A percentile compares a stretch with the other conserved stretches of the same genome.
phyloP scores from a whole-genome alignment of 2,329 filamentous ascomycete species.

The Xylaria sp. region DNA sequence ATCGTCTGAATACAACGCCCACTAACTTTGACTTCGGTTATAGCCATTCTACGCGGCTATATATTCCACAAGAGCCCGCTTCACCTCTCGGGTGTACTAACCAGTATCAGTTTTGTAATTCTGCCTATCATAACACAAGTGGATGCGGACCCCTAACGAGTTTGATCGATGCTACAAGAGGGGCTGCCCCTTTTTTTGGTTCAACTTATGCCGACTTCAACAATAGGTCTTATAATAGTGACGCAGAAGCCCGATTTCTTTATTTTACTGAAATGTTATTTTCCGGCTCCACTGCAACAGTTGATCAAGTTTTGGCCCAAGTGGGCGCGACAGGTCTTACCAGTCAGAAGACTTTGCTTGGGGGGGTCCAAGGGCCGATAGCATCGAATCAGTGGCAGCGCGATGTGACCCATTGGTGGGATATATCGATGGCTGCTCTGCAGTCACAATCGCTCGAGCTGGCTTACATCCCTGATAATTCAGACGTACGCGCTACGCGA shows the following conservation, averaged over 20 bases:
- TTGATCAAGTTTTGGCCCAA: neutral
- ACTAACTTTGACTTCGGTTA: neutral
- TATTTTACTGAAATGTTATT: neutral
- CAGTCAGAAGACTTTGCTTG: neutral
- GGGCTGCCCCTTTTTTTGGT: neutral
- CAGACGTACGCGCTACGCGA: neutral
- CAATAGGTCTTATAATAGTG: too few relatives aligned
- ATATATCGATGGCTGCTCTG: neutral
- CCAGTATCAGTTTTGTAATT: conserved; percentile 13
- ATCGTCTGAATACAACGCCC: neutral
- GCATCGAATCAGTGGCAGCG: neutral
- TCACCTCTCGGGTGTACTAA: neutral
- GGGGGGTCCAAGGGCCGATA: neutral
- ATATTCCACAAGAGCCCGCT: neutral
- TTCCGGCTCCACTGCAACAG: neutral
- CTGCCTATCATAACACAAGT: neutral
- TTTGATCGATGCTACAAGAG: neutral
- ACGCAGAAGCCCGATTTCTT: neutral
- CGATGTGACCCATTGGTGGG: neutral
- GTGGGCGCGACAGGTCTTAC: neutral
- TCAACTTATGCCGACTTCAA: neutral
- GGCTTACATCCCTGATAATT: neutral
- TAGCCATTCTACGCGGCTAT: neutral
- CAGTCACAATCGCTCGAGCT: neutral
- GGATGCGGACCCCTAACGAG: conserved; percentile 3